These are phyloP conservation scores for Suhomyces emberorum DNA, from an alignment of 805 yeast genomes.

Conservation along the genomic window DNA sequence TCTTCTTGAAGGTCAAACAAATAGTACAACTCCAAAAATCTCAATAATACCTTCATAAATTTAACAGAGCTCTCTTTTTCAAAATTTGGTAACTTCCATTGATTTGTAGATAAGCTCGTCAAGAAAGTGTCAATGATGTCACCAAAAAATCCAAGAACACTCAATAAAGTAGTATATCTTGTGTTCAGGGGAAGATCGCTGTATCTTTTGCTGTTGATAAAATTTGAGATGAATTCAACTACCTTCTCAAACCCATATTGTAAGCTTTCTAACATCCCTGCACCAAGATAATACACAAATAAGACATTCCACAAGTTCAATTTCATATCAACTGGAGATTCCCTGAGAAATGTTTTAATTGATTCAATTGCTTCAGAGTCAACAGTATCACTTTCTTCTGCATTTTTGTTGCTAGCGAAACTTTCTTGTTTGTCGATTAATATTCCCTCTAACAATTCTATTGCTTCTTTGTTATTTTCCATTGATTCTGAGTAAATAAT, in stretches of 20 bases:
- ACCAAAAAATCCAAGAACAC: conserved; percentile 52
- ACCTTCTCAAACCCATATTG: conserved; percentile 51
- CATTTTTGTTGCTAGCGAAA: conserved; percentile 12
- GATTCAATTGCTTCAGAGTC: conserved; percentile 35
- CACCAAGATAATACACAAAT: conserved; percentile 49
- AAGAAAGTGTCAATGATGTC: conserved; percentile 43
- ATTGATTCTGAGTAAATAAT: conserved; percentile 38
- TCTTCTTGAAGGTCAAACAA: conserved; percentile 54
- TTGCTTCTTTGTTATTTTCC: conserved; percentile 31
- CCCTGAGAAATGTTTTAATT: conserved; percentile 57
- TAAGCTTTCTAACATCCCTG: conserved; percentile 28
- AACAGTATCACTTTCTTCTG: conserved; percentile 11
- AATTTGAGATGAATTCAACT: conserved; percentile 42
- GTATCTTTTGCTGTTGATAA: conserved; percentile 22
- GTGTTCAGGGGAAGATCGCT: conserved; percentile 17
- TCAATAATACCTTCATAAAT: conserved; percentile 21
- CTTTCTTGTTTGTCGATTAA: conserved; percentile 21
- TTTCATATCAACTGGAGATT: conserved; percentile 63
- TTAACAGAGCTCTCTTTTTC: neutral
- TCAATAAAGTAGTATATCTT: conserved; percentile 44
- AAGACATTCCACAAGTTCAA: conserved; percentile 75
- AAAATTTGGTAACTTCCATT: conserved; percentile 31
- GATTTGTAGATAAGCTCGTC: conserved; percentile 17
- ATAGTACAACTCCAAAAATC: conserved; percentile 43
- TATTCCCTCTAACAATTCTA: conserved; percentile 44